Evolutionary conservation across 2,329 filamentous ascomycete genomes (phyloP).

Genomic region (Nothophoma quercina): DNA sequence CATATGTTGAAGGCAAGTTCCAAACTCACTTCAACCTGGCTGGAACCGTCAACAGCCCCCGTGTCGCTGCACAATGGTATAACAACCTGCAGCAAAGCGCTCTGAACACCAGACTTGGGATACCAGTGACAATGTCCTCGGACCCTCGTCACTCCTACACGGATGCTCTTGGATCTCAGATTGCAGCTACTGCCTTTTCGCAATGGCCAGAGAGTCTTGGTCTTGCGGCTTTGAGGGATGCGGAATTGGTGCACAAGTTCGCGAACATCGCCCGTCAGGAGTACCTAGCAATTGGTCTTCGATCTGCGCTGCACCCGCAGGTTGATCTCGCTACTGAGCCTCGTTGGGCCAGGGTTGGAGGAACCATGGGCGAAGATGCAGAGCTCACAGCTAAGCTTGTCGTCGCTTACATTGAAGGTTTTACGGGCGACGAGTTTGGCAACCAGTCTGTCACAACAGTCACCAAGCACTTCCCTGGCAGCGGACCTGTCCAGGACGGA

Average conservation of each 20-base stretch:
- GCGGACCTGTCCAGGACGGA: conserved; percentile 58
- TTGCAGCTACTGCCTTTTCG: conserved; percentile 55
- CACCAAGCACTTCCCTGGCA: conserved; percentile 64
- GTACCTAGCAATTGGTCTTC: conserved; percentile 54
- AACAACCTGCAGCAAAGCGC: conserved; percentile 55
- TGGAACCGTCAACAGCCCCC: conserved; percentile 53
- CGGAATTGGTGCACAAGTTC: conserved; percentile 55
- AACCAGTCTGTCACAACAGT: conserved; percentile 56
- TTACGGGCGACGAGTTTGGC: conserved; percentile 57
- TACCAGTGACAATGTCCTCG: conserved; percentile 58
- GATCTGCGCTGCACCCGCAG: conserved; percentile 59
- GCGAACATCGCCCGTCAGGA: conserved; percentile 60
- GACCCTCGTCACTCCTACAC: conserved; percentile 59
- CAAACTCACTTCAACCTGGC: conserved; percentile 59
- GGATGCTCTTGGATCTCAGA: conserved; percentile 54
- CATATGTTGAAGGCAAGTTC: conserved; percentile 47
- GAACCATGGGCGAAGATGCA: conserved; percentile 60
- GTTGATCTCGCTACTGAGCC: conserved; percentile 62
- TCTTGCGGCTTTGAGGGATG: conserved; percentile 58
- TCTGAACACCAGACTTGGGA: conserved; percentile 57
- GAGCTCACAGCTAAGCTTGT: conserved; percentile 49
- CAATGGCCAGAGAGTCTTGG: conserved; percentile 63
- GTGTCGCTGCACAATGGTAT: conserved; percentile 49
- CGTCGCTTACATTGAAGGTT: conserved; percentile 57
- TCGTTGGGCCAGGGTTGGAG: conserved; percentile 57